Evolutionary conservation across 768 basidiomycete species (phyloP), one percentile per base, ranked within the genome.

Genomic region (Mycena chlorophos): DNA sequence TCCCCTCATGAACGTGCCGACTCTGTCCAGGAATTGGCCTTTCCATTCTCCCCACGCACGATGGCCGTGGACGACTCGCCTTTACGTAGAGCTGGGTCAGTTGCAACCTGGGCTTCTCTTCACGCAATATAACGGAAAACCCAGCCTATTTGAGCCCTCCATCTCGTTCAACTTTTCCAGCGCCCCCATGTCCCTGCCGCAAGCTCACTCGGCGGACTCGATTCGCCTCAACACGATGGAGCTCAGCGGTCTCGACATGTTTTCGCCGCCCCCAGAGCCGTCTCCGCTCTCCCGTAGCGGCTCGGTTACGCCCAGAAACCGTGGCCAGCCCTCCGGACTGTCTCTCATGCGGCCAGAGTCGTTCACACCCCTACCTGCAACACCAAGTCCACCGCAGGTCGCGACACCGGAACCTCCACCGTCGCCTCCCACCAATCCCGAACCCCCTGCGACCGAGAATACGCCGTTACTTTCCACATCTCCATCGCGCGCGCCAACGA

Each of bases 191-290:
- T 43, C 60, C 49, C 22, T 61, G 3, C 57, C 65, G 0, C 63
- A 60, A 1, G 58, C 80, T 8, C 87, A 84, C 62, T 83, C 83
- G 1, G 84, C 83, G 58, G 79, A 79, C 59, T 75, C 78, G 26
- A 91, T 91, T 56, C 83, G 89, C 17, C 74, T 81, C 29, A 78
- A 73, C 58, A 90, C 89, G 0, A 77, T 91, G 65, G 76, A 85
- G 49, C 75, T 91, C 3, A 87, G 88, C 17, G 75, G 72, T 51
- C 78, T 84, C 67, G 71, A 61, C 39, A 52, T 78, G 3, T 68
- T 75, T 52, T 68, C 78, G 16, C 66, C 71, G 5, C 66, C 69
- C 25, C 28, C 22, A 14, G 43, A 31, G 5, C 12, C 60, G 57
- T 2, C 65, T 61, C 8, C 65, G 42, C 20, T 54, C 46, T 19